phyloP scores from a whole-genome alignment of 106 monocot species.

The Dendrobium catenatum region DNA sequence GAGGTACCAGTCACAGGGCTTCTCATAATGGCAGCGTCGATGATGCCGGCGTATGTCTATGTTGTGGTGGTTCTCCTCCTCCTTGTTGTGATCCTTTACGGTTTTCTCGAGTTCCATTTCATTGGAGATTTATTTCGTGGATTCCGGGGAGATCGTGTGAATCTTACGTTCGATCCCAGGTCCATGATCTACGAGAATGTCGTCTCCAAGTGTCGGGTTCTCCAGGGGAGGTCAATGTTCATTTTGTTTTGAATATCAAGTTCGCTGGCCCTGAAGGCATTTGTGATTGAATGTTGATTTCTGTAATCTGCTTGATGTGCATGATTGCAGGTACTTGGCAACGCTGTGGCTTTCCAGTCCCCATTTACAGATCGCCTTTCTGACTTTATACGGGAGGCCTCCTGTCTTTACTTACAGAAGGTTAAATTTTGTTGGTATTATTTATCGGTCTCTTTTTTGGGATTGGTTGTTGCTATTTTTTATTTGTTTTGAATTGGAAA shows the following conservation, averaged over 20 bases:
- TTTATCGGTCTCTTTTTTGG: not conserved
- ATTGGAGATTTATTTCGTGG: constrained; percentile 53
- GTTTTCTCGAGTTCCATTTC: constrained; percentile 77
- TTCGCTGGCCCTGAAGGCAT: not conserved
- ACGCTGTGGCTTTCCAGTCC: constrained; percentile 90
- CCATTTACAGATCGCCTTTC: constrained; percentile 75
- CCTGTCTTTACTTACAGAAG: constrained; percentile 68
- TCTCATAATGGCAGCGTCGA: constrained; percentile 29
- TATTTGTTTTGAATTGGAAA: too few species aligned
- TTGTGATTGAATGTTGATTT: not conserved
- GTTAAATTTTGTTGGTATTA: constrained; percentile 9
- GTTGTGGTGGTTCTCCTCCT: constrained; percentile 26
- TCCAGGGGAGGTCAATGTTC: constrained; percentile 59
- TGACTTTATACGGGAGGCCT: constrained; percentile 73
- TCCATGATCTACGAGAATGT: constrained; percentile 68
- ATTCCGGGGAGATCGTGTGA: constrained; percentile 49
- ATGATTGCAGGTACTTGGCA: constrained; percentile 55
- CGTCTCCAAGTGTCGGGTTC: constrained; percentile 60
- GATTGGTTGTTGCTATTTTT: not conserved
- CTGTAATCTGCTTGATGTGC: not conserved
- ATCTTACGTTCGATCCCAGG: constrained; percentile 51
- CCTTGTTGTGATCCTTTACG: constrained; percentile 42
- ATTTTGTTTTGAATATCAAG: not conserved
- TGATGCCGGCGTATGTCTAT: constrained; percentile 35
- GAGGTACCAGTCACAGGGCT: constrained; percentile 16